A percentile compares a stretch with the other conserved stretches of the same genome.
These are phyloP conservation scores for Cicer pinnatifidum DNA, from an alignment of 306 rosid species.

Conservation along the genomic window DNA sequence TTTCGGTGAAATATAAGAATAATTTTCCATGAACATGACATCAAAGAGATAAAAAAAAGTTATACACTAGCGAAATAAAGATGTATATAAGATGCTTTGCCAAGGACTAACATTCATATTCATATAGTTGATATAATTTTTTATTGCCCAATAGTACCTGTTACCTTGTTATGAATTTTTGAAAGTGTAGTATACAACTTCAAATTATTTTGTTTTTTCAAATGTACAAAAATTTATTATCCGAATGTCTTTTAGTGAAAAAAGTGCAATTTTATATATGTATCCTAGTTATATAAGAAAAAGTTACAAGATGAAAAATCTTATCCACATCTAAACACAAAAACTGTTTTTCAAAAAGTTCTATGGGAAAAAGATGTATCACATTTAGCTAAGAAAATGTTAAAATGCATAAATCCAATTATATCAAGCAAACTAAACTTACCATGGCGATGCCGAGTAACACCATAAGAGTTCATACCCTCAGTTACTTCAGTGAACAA, in stretches of 20 bases:
- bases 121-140: not conserved
- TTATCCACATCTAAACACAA: not conserved
- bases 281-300: not conserved
- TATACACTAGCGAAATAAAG: no score
- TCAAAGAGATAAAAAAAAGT: no score
- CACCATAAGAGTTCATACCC: conserved; percentile 85
- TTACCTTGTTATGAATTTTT: not conserved
- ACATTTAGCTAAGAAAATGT: no score
- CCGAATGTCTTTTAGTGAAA: not conserved
- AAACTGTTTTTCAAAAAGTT: not conserved
- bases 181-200: not conserved
- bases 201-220: not conserved
- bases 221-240: not conserved
- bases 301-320: not conserved
- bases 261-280: not conserved
- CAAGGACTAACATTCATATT: no score
- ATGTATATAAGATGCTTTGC: no score
- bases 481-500: conserved; percentile 87
- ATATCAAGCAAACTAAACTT: conserved; percentile 37
- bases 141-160: not conserved
- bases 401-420: conserved; percentile 9
- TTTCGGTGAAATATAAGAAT: no score
- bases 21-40: no score
- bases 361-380: not conserved
- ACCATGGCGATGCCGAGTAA: conserved; percentile 97